Base-by-base conservation (phyloP, 1,284 basidiomycete species). In the Acaromyces ingoldii region DNA sequence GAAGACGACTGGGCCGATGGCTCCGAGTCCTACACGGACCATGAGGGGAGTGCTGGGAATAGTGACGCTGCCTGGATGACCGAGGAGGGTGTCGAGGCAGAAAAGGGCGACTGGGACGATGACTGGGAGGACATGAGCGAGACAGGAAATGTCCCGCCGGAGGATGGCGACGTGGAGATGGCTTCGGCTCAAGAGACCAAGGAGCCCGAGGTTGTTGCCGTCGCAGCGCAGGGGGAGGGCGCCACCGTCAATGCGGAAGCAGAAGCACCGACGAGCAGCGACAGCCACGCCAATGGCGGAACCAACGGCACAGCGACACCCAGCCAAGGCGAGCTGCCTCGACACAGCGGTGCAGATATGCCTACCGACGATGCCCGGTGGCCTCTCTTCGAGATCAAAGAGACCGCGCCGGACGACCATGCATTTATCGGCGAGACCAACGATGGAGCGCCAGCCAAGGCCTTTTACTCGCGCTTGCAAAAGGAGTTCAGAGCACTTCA, bases 401-500 rank as follows among this genome's bases (percentile, higher is more conserved):
- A 69, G 28, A 41, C 29, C 11, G 64, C 65, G 13, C 65, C 67
- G 11, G 38, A 33, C 7, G 62, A 66, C 22, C 67, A 69, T 49
- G 40, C 39, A 1, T 67, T 62, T 49, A 51, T 57, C 44, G 34
- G 40, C 15, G 54, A 57, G 10, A 52, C 51, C 0, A 43, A 57
- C 2, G 26, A 40, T 11, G 37, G 46, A 6, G 34, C 43, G 26
- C 55, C 58, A 1, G 83, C 84, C 4, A 85, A 86, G 68, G 65
- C 80, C 13, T 95, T 91, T 77, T 79, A 87, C 58, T 79, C 81
- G 33, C 83, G 91, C 9, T 72, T 95, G 31, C 80, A 82, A 26
- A 88, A 86, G 74, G 91, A 96, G 75, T 91, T 92, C 75, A 84
- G 84, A 42, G 85, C 85, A 1, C 80, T 96, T 19, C 79, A 82